These are phyloP conservation scores for Fusarium albidum DNA, from an alignment of 2,329 filamentous ascomycete species.

Conservation along the genomic window DNA sequence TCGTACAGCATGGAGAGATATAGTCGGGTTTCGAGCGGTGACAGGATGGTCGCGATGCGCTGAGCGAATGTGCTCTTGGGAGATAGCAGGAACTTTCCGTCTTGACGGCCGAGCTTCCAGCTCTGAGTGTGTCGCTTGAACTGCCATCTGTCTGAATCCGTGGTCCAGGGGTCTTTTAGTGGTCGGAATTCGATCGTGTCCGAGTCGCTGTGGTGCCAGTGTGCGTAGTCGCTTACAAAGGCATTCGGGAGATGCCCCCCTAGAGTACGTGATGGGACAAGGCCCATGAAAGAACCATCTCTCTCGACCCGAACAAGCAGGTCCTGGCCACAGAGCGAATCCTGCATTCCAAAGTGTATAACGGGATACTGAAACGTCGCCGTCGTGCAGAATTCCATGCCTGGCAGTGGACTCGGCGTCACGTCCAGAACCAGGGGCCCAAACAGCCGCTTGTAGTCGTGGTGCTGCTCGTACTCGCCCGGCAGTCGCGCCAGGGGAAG, in stretches of 20 bases:
- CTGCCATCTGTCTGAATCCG: conserved; percentile 31
- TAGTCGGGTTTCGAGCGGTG: conserved; percentile 10
- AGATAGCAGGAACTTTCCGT: neutral
- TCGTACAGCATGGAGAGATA: conserved; percentile 15
- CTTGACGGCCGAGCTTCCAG: conserved; percentile 8
- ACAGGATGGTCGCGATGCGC: neutral
- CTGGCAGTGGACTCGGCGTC: conserved; percentile 25
- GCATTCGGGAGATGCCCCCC: conserved; percentile 40
- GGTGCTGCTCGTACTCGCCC: neutral
- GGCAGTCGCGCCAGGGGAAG: conserved; percentile 21
- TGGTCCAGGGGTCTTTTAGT: conserved; percentile 37
- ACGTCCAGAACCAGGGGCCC: conserved; percentile 21
- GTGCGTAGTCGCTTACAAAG: conserved; percentile 51
- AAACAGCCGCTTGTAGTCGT: conserved; percentile 27
- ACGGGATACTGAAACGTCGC: conserved; percentile 35
- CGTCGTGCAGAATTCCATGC: conserved; percentile 52
- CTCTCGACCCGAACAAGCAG: conserved; percentile 44
- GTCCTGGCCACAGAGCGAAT: conserved; percentile 41
- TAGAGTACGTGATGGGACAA: conserved; percentile 47
- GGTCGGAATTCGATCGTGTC: conserved; percentile 46
- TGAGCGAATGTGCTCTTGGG: conserved; percentile 4
- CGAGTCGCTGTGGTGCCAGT: conserved; percentile 54
- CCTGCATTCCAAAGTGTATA: conserved; percentile 44
- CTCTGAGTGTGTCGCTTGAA: conserved; percentile 25
- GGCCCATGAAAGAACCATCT: conserved; percentile 23